These are phyloP conservation scores for Cryphonectria nitschkei DNA, from an alignment of 2,329 filamentous ascomycete genomes.

Conservation along the genomic window DNA sequence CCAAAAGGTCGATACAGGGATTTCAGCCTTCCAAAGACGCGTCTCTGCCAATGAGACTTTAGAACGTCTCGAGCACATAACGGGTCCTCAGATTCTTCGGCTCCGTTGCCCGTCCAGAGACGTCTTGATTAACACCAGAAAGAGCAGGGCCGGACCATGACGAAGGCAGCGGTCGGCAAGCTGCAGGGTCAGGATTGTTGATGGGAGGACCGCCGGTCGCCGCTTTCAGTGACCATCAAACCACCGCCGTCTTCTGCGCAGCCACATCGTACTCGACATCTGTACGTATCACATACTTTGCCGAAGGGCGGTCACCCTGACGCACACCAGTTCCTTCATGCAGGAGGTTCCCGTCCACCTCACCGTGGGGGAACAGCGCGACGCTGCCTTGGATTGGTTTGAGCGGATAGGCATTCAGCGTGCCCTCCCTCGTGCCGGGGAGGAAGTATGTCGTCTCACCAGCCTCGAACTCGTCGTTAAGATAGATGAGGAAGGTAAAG, in stretches of 20 bases:
- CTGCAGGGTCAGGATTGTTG: neutral
- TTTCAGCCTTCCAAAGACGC: neutral
- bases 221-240: neutral
- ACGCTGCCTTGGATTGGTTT: conserved; percentile 70
- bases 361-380: conserved; percentile 72
- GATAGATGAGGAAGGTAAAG: conserved; percentile 62
- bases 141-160: neutral
- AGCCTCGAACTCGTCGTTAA: conserved; percentile 29
- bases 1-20: neutral
- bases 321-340: conserved; percentile 73
- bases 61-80: neutral
- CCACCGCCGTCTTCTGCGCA: neutral
- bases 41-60: neutral
- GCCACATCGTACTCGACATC: conserved; percentile 73
- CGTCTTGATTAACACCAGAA: neutral
- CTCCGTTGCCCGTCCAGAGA: neutral
- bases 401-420: conserved; percentile 70
- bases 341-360: conserved; percentile 65
- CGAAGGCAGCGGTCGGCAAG: neutral
- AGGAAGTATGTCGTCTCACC: conserved; percentile 51
- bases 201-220: neutral
- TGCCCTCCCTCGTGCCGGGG: conserved; percentile 65
- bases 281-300: conserved; percentile 71
- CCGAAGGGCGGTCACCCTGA: conserved; percentile 48
- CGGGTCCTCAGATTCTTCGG: neutral